A percentile compares a stretch with the other conserved stretches of the same genome.
These are phyloP conservation scores for Calonectria fujianensis DNA, from an alignment of 2,329 filamentous ascomycete species.

Conservation along the genomic window DNA sequence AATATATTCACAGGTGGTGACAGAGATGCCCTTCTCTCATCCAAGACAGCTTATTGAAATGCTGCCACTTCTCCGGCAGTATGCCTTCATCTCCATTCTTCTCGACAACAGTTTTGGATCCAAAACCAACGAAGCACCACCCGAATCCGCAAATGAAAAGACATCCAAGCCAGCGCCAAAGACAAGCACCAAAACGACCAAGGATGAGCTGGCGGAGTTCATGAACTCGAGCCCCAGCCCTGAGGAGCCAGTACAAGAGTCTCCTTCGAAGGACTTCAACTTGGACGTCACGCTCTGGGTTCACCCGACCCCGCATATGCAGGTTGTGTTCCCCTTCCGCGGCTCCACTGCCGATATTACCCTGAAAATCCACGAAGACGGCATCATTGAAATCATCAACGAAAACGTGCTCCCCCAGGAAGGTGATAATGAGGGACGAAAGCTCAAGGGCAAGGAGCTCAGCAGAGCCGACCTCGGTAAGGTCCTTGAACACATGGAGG, in stretches of 20 bases:
- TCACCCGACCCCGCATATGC: constrained; percentile 69
- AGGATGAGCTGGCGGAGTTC: constrained; percentile 59
- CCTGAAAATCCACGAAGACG: constrained; percentile 76
- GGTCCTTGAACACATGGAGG: constrained; percentile 70
- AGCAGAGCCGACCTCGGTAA: constrained; percentile 66
- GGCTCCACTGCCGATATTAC: constrained; percentile 70
- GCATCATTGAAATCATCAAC: constrained; percentile 73
- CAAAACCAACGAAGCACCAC: constrained; percentile 52
- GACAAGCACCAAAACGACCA: constrained; percentile 54
- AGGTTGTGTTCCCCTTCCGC: constrained; percentile 73
- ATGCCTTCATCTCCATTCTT: constrained; percentile 80
- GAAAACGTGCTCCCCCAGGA: constrained; percentile 68
- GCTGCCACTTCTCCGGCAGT: constrained; percentile 85
- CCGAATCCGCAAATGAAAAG: constrained; percentile 31
- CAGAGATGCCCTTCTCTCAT: constrained; percentile 84
- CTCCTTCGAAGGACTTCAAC: constrained; percentile 53
- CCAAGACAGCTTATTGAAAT: constrained; percentile 84
- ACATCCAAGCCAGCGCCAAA: constrained; percentile 33
- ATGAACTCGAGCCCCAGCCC: constrained; percentile 45
- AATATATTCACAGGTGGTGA: constrained; percentile 81
- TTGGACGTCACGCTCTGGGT: constrained; percentile 73
- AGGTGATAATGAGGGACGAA: constrained; percentile 47
- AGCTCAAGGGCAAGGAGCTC: constrained; percentile 60
- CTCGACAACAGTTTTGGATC: constrained; percentile 77
- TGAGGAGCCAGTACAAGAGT: constrained; percentile 1